Evolutionary conservation across 805 yeast species (phyloP).

Genomic region (Tetrapisispora phaffii): DNA sequence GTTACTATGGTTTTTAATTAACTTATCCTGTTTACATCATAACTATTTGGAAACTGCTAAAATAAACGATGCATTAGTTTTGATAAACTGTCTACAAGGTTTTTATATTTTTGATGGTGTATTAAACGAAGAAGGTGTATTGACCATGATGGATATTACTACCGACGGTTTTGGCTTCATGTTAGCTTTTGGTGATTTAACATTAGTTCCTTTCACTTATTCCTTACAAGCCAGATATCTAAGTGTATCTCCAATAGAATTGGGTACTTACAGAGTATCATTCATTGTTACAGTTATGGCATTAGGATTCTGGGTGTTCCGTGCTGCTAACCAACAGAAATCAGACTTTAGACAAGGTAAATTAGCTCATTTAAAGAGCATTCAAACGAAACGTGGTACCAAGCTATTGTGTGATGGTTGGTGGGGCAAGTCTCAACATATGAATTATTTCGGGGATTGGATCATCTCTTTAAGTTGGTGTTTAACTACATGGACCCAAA

Average conservation of each 20-base stretch:
- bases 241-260: slow-evolving; percentile 47
- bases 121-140: slow-evolving; percentile 75
- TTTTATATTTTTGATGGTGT: slow-evolving; percentile 89
- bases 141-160: slow-evolving; percentile 91
- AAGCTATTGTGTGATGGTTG: slow-evolving; percentile 81
- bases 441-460: slow-evolving; percentile 95
- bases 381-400: slow-evolving; percentile 68
- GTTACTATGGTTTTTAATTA: slow-evolving; percentile 72
- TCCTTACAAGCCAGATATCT: slow-evolving; percentile 77
- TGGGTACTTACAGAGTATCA: slow-evolving; percentile 17
- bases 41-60: slow-evolving; percentile 55
- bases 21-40: slow-evolving; percentile 70
- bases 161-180: slow-evolving; percentile 97
- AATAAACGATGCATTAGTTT: slow-evolving; percentile 59
- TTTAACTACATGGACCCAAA: slow-evolving; percentile 71
- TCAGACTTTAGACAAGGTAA: slow-evolving; percentile 73
- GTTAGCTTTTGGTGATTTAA: slow-evolving; percentile 89
- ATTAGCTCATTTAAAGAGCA: slow-evolving; percentile 55
- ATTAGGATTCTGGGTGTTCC: slow-evolving; percentile 73
- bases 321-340: slow-evolving; percentile 76
- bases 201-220: slow-evolving; percentile 88
- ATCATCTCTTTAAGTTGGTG: slow-evolving; percentile 87
- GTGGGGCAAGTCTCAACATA: slow-evolving; percentile 93
- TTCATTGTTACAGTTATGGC: slow-evolving; percentile 40
- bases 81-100: slow-evolving; percentile 62